Evolutionary conservation across 441 rosid species (phyloP), one percentile per base, ranked within the genome.

Genomic region (Brassica hybrid): DNA sequence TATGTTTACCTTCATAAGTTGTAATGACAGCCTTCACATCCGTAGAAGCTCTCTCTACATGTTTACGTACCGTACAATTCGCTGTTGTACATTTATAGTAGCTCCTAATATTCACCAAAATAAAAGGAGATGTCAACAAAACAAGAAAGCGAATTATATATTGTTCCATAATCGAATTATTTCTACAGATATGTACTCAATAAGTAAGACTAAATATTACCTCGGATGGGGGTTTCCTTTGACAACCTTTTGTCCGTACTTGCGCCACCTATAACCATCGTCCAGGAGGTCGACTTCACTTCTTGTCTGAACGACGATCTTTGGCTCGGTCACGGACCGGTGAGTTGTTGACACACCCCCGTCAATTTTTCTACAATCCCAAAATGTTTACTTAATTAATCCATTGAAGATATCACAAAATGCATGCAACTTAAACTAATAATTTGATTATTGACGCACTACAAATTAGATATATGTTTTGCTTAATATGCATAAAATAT

Each of bases 1-100:
- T 87, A 62, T 89, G 93, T 72, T 89, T 89, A 38, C 93, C 93
- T 79, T 89, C 93, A n/a, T 89, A 89, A 4, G 93, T 89, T 34
- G 93, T 89, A 71, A 89, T 80, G 56, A 89, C 93, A 25, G 93
- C 89, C 65, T 89, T 87, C 21, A 83, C 83, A 77, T 89, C 91
- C 1, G 87, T 77, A 17, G 91, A 83, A 68, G 91, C 93, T 76
- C 93, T 86, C 84, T 89, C 93, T 17, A 89, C 91, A 70, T 89
- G 93, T 80, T 89, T 89, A 41, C 91, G 85, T 1, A 89, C 93
- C 3, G 83, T 89, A 84, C 93, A 89, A 73, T 87, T 87, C 3
- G 75, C 63, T 14, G 74, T 77, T 21, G 90, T 87, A 86, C 93
- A 89, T 75, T 89, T 89, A 82, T 89, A 89, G 66, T 89, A 89